Base-by-base conservation (phyloP, 2,329 filamentous ascomycete genomes). In the Verticillium dahliae region DNA sequence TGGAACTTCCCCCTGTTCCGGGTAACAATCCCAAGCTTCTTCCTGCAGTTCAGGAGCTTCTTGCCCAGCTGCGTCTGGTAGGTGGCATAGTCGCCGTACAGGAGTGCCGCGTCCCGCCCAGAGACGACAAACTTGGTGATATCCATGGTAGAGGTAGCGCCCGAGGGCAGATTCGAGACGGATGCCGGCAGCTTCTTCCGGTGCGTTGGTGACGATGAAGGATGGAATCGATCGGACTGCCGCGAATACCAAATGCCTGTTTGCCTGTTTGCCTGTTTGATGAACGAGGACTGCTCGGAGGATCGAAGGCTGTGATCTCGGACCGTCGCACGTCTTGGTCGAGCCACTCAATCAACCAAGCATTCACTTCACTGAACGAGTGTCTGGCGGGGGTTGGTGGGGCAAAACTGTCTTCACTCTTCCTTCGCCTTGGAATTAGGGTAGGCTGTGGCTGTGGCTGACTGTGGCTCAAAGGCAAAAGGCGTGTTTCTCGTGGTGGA, bases 1-100 rank as follows among this genome's bases (percentile, higher is more conserved):
- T 85, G 83, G 75, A 91, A 97, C 79, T 97, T 98, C 69, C 90
- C 89, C 67, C 92, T 89, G 78, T 91, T 94, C 75, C 87, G 90
- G 57, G 91, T 96, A 59, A 90, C 85, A 70, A 92, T 88, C 57
- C 90, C 90, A 61, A 98, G 84, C 79, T 91, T 94, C 81, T 90
- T 94, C 72, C 92, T 89, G 68, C 90, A 83, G 71, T 89, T 92
- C 73, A 91, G 89, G 62, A 99, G 82, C 71, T 91, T 89, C 72
- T 91, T 90, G 66, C 89, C 87, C 58, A 96, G 83, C 73, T 92
- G 90, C 57, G 81, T 81, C 70, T 92, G 89, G 75, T 98, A 98
- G 62, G 89, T 89, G 71, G 86, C 86, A 78, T 97, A 93, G 78
- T 97, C 92, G 68, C 92, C 93, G 67, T 95, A 88, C 35, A 96